Conservation (phyloP, 164 flowering plant genomes). For the Cinnamomum chago region DNA sequence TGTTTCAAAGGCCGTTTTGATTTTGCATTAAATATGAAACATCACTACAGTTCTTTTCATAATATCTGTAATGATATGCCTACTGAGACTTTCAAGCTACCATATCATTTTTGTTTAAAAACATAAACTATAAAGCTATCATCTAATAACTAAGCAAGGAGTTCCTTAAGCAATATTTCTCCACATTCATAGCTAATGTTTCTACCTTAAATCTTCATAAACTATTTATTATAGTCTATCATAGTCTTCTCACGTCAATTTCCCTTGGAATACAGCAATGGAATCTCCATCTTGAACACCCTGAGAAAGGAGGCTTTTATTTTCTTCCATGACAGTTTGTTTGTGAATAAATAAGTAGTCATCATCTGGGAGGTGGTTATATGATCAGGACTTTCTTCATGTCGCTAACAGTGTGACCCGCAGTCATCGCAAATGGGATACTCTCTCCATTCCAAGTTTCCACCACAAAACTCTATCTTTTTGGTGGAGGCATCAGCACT, state of each 20-base stretch:
- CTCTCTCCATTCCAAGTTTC: conserved; percentile 55
- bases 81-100: no score
- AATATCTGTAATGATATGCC: no score
- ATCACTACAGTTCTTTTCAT: no score
- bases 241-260: conserved; percentile 25
- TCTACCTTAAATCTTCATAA: no score
- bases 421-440: conserved; percentile 57
- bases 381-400: conserved; percentile 42
- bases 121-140: no score
- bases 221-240: no score
- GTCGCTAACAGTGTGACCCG: conserved; percentile 45
- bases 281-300: conserved; percentile 74
- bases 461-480: conserved; percentile 39
- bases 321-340: conserved; percentile 71
- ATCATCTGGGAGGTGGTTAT: conserved; percentile 53
- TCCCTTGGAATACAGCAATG: conserved; percentile 73
- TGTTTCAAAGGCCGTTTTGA: no score
- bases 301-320: conserved; percentile 66
- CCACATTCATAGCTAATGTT: no score
- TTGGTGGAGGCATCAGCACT: conserved; percentile 26
- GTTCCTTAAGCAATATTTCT: no score
- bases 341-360: conserved; percentile 81
- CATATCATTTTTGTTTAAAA: no score
- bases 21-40: no score
- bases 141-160: no score